These are phyloP conservation scores for Coemansia sp. DNA, from an alignment of 192 early-diverging fungal genomes.

Conservation along the genomic window DNA sequence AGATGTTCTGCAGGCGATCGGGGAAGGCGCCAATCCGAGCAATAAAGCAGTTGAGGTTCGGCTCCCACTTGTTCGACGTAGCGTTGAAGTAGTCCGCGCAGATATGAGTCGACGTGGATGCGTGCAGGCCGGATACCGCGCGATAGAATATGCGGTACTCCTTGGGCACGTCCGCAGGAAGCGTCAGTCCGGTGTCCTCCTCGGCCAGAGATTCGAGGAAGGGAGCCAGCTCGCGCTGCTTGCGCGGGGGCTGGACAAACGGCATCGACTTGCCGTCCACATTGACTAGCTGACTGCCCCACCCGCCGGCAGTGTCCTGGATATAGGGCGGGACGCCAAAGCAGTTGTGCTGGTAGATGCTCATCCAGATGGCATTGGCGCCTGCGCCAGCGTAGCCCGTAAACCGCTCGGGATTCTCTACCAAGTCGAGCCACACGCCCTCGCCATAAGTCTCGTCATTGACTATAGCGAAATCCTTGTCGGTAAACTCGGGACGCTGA, in stretches of 20 bases:
- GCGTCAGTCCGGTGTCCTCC: slow-evolving; percentile 52
- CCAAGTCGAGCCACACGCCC: slow-evolving; percentile 87
- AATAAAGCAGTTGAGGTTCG: slow-evolving; percentile 90
- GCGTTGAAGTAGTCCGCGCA: slow-evolving; percentile 93
- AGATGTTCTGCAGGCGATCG: slow-evolving; percentile 93
- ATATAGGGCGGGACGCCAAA: slow-evolving; percentile 71
- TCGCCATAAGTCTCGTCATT: slow-evolving; percentile 76
- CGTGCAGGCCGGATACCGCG: slow-evolving; percentile 76
- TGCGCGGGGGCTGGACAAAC: slow-evolving; percentile 59
- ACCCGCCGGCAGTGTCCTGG: slow-evolving; percentile 61
- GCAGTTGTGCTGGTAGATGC: slow-evolving; percentile 99
- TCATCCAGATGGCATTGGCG: slow-evolving; percentile 87
- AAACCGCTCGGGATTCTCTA: slow-evolving; percentile 95
- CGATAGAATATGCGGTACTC: slow-evolving; percentile 53
- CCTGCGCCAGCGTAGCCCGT: slow-evolving; percentile 94
- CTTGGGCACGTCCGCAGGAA: slow-evolving; percentile 47
- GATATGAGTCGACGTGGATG: slow-evolving; percentile 97
- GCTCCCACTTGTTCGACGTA: slow-evolving; percentile 88
- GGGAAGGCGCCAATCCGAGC: slow-evolving; percentile 86
- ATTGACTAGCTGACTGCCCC: slow-evolving; percentile 55
- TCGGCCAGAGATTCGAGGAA: slow-evolving; percentile 61
- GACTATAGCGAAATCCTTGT: slow-evolving; percentile 87
- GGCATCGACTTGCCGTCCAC: slow-evolving; percentile 47
- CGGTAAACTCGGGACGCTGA: slow-evolving; percentile 64
- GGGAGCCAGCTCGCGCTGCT: slow-evolving; percentile 49